Evolutionary conservation across 148 eudicot species (phyloP).

Genomic region (Chenopodium berlandieri): DNA sequence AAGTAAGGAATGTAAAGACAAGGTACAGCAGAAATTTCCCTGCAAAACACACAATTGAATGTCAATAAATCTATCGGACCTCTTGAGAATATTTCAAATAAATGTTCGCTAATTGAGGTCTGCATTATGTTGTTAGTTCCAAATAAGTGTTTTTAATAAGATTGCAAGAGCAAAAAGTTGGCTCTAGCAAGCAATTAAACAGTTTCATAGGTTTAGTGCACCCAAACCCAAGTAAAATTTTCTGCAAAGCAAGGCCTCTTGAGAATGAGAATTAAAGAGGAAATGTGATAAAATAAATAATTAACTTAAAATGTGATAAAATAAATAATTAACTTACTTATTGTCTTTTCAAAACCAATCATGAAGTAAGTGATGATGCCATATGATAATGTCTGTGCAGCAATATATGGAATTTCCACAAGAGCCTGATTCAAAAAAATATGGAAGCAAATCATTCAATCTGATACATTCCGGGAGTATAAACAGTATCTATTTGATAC

Average conservation of each 20-base stretch:
- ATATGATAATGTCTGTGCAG: slow-evolving; percentile 59
- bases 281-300: slow-evolving; percentile 5
- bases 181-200: not conserved
- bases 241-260: not conserved
- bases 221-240: not conserved
- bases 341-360: slow-evolving; percentile 69
- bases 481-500: not conserved
- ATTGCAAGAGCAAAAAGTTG: not conserved
- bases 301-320: not conserved
- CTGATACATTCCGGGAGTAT: not conserved
- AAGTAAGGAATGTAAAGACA: slow-evolving; percentile 78
- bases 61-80: not conserved
- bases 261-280: not conserved
- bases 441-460: not conserved
- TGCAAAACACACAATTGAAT: slow-evolving; percentile 34
- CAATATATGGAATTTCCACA: slow-evolving; percentile 77
- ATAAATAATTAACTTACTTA: slow-evolving; percentile 38
- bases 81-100: not conserved
- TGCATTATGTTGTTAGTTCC: not conserved
- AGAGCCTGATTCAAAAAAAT: slow-evolving; percentile 50
- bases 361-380: slow-evolving; percentile 77
- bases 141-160: not conserved
- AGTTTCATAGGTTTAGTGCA: not conserved
- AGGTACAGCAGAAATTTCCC: slow-evolving; percentile 65
- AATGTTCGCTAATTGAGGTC: not conserved